Evolutionary conservation across 2,329 filamentous ascomycete species (phyloP), one percentile per base, ranked within the genome.

Genomic region (Domatiomyces catenatus): DNA sequence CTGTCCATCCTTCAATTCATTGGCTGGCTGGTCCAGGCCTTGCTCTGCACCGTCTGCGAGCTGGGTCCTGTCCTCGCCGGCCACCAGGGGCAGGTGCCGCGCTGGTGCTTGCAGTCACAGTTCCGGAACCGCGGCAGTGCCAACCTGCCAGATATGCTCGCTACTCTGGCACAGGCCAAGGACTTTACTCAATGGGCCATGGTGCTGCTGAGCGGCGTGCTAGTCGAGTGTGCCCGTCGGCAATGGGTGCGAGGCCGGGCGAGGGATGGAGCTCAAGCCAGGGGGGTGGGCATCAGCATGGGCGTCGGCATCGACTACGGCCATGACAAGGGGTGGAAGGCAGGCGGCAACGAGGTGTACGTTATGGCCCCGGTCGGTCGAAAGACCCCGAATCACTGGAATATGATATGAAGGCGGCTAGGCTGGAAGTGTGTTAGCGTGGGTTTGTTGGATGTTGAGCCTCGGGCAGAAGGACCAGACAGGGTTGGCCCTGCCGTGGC

Each of bases 121-220:
- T 58, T 58, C 46, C 51, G 47, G 36, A 54, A 58, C 46, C 47
- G 47, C 15, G 54, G 53, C 28, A 36, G 48, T 8, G 48, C 48
- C 12, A 44, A 20, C 17, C 49, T 71, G 62, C 8, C 64, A 67
- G 12, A 82, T 77, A 20, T 70, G 75, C 48, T 75, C 67, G 17
- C 79, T 77, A 54, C 72, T 73, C 59, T 73, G 66, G 19, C 52
- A 4, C 48, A 50, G 7, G 56, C 53, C 42, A 58, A 58, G 42
- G 56, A 58, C 42, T 48, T 56, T 28, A 8, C 53, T 17, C 49
- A 56, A 42, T 58, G 56, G 56, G 46, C 18, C 17, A 58, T 58
- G 51, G 47, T 58, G 12, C 39, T 47, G 10, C 3, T 55, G 43
- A 48, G 52, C 5, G 42, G 49, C 2, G 24, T 28, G 8, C 43